These are phyloP conservation scores for Aspergillus cavernicola DNA, from an alignment of 495 filamentous ascomycete species.

Conservation along the genomic window DNA sequence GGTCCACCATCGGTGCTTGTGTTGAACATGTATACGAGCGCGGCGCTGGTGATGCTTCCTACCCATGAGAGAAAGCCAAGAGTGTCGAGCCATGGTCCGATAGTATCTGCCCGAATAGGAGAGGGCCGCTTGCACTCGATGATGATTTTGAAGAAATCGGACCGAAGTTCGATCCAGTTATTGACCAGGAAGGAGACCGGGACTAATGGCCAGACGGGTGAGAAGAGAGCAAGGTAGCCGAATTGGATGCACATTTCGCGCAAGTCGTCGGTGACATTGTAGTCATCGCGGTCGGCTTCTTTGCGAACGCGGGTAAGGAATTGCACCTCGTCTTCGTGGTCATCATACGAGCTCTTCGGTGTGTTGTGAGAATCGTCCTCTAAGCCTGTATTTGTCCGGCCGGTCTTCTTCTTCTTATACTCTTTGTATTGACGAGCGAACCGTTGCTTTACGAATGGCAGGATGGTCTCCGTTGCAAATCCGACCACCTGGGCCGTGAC, in stretches of 20 bases:
- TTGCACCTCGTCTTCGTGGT: conserved; percentile 67
- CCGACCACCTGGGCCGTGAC: conserved; percentile 93
- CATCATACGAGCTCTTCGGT: conserved; percentile 27
- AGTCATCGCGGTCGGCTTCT: conserved; percentile 80
- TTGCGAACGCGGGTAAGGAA: conserved; percentile 79
- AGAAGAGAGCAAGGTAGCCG: conserved; percentile 92
- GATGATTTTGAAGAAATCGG: conserved; percentile 93
- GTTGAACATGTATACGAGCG: conserved; percentile 84
- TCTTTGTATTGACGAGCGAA: conserved; percentile 70
- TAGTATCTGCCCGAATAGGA: conserved; percentile 83
- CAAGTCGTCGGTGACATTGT: conserved; percentile 84
- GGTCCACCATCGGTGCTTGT: conserved; percentile 57
- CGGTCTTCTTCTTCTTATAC: conserved; percentile 33
- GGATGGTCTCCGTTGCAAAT: conserved; percentile 78
- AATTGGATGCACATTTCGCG: conserved; percentile 96
- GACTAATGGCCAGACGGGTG: conserved; percentile 87
- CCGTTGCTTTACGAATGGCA: conserved; percentile 78
- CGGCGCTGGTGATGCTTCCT: conserved; percentile 79
- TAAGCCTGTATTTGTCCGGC: conserved; percentile 19
- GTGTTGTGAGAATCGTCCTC: conserved; percentile 23
- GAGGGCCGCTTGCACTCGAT: conserved; percentile 83
- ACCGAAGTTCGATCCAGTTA: conserved; percentile 93
- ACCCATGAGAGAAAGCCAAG: conserved; percentile 89
- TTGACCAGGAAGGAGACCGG: conserved; percentile 87
- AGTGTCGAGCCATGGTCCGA: conserved; percentile 89